Conservation (phyloP, 2,329 filamentous ascomycete genomes). For the Eutypa lata region DNA sequence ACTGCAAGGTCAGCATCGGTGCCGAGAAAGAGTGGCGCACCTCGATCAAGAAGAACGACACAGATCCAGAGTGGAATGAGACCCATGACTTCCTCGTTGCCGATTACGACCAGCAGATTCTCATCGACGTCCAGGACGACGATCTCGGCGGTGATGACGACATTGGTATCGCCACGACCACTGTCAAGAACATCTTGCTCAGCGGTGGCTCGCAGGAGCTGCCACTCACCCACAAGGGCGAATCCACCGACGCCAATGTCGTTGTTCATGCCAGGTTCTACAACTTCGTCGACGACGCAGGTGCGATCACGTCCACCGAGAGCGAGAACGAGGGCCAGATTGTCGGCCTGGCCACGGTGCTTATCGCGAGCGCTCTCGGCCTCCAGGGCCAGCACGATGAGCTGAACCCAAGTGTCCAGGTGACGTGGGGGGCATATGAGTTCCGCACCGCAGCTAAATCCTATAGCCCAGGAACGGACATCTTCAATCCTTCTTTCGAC, state of each 20-base stretch:
- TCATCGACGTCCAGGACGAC: conserved; percentile 40
- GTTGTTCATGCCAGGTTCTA: conserved; percentile 37
- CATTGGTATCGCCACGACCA: conserved; percentile 37
- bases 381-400: conserved; percentile 41
- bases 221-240: conserved; percentile 33
- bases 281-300: conserved; percentile 35
- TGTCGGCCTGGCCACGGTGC: conserved; percentile 38
- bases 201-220: conserved; percentile 40
- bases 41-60: conserved; percentile 37
- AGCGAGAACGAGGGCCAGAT: conserved; percentile 27
- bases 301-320: conserved; percentile 25
- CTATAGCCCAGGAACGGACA: conserved; percentile 42
- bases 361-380: conserved; percentile 39
- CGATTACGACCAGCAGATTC: conserved; percentile 41
- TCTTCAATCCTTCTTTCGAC: conserved; percentile 47
- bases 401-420: conserved; percentile 42
- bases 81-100: conserved; percentile 44
- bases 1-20: conserved; percentile 39
- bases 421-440: conserved; percentile 37
- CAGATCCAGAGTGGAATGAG: conserved; percentile 44
- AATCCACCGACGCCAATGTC: conserved; percentile 33
- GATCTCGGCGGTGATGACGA: conserved; percentile 47
- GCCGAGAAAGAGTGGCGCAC: conserved; percentile 43
- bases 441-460: conserved; percentile 40
- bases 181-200: conserved; percentile 30